Conservation (phyloP, 1,284 basidiomycete genomes). For the Hypsizygus ulmarius region DNA sequence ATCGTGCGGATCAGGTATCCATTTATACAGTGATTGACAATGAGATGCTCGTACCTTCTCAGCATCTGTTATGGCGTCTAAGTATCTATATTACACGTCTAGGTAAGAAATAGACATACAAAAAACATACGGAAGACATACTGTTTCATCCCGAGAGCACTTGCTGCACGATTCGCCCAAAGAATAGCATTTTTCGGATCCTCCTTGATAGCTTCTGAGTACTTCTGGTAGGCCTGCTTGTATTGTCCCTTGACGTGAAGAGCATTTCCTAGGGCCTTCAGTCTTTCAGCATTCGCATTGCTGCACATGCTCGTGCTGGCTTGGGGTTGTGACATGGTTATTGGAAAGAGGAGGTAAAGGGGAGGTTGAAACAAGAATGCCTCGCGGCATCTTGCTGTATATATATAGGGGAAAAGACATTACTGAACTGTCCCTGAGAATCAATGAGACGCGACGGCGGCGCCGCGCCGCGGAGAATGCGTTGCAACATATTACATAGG, state of each 20-base stretch:
- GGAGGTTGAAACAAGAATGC: not conserved
- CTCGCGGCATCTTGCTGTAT: too few species aligned
- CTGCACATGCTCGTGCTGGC: constrained; percentile 1
- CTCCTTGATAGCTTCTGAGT: constrained; percentile 31
- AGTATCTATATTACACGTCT: constrained; percentile 19
- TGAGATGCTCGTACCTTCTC: constrained; percentile 21
- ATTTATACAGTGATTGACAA: not conserved
- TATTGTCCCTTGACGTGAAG: constrained; percentile 25
- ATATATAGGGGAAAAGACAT: too few species aligned
- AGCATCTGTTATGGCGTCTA: constrained; percentile 28
- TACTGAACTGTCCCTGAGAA: too few species aligned
- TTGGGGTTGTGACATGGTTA: not conserved
- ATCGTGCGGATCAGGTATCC: not conserved
- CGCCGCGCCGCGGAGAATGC: too few species aligned
- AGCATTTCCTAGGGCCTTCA: constrained; percentile 30
- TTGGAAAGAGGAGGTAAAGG: not conserved
- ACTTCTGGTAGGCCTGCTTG: constrained; percentile 28
- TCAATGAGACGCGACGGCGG: too few species aligned
- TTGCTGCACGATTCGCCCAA: constrained; percentile 34
- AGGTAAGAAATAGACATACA: not conserved
- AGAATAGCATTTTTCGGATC: constrained; percentile 31
- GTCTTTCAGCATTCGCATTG: constrained; percentile 19
- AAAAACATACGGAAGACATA: constrained; percentile 9
- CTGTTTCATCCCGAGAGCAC: constrained; percentile 29
- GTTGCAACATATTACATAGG: too few species aligned